Conservation (phyloP, 192 early-diverging fungal species). For the Umbelopsis vinacea region DNA sequence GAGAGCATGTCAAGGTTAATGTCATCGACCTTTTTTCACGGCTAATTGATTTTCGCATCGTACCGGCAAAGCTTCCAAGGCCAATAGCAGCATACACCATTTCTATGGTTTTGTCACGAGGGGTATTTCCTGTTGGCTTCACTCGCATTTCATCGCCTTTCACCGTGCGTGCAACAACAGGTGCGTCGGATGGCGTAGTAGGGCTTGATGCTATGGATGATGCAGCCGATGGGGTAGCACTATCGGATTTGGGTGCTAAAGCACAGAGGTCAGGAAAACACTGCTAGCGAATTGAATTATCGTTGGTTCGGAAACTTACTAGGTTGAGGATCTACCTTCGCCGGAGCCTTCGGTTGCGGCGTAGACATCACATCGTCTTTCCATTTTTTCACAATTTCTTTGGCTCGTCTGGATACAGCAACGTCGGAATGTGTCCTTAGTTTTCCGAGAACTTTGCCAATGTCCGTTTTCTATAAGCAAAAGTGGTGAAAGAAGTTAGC, state of each 20-base stretch:
- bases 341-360: not conserved
- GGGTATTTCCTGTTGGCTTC: conserved; percentile 57
- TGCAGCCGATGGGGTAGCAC: conserved; percentile 34
- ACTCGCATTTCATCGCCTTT: conserved; percentile 60
- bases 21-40: conserved; percentile 10
- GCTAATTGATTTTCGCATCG: not conserved
- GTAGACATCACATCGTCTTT: conserved; percentile 62
- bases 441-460: conserved; percentile 79
- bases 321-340: not conserved
- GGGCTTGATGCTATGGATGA: conserved; percentile 46
- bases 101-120: conserved; percentile 80
- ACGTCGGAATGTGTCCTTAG: conserved; percentile 66
- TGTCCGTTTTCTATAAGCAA: conserved; percentile 67
- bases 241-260: not conserved
- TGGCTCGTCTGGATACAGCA: conserved; percentile 63
- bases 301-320: conserved; percentile 32
- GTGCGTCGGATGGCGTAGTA: conserved; percentile 34
- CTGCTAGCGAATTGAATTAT: too few species aligned
- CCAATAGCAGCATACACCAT: conserved; percentile 82
- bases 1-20: conserved; percentile 27
- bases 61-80: conserved; percentile 58
- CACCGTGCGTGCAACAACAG: conserved; percentile 56
- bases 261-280: not conserved
- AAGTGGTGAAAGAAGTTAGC: not conserved
- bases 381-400: conserved; percentile 82